phyloP scores from a whole-genome alignment of 164 flowering plant species.

The Macadamia tetraphylla region DNA sequence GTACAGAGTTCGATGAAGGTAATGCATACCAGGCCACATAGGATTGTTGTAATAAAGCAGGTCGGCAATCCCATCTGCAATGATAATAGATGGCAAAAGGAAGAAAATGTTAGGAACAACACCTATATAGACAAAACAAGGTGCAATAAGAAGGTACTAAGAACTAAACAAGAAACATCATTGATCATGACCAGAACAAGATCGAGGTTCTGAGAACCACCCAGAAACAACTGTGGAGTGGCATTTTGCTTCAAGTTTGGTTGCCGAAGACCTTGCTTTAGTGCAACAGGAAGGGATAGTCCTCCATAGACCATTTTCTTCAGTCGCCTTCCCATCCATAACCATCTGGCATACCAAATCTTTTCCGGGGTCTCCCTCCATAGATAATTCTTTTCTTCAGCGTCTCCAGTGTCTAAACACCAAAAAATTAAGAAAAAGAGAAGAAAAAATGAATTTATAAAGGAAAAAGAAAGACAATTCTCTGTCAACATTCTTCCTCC shows the following conservation, averaged over 20 bases:
- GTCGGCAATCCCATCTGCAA: conserved; percentile 36
- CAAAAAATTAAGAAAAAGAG: neutral
- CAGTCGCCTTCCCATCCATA: conserved; percentile 77
- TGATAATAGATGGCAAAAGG: neutral
- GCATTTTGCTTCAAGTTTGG: conserved; percentile 70
- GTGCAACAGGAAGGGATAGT: conserved; percentile 75
- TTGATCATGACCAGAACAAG: conserved; percentile 43
- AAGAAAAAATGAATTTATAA: neutral
- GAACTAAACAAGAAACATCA: neutral
- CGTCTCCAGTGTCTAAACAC: conserved; percentile 68
- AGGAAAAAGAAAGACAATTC: neutral
- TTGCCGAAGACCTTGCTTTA: conserved; percentile 68
- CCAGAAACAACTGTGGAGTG: conserved; percentile 95
- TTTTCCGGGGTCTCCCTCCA: conserved; percentile 74
- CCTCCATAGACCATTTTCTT: conserved; percentile 28
- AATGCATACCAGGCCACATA: conserved; percentile 91
- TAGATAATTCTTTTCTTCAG: conserved; percentile 53
- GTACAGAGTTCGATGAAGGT: neutral
- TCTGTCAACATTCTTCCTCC: neutral
- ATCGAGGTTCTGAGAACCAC: conserved; percentile 79
- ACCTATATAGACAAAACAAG: neutral
- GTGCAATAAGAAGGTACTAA: neutral
- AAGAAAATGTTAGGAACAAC: neutral
- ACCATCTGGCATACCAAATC: conserved; percentile 79
- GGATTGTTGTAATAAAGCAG: conserved; percentile 78